Conservation (phyloP, 2,329 filamentous ascomycete genomes). For the Penicillium sumatraense region DNA sequence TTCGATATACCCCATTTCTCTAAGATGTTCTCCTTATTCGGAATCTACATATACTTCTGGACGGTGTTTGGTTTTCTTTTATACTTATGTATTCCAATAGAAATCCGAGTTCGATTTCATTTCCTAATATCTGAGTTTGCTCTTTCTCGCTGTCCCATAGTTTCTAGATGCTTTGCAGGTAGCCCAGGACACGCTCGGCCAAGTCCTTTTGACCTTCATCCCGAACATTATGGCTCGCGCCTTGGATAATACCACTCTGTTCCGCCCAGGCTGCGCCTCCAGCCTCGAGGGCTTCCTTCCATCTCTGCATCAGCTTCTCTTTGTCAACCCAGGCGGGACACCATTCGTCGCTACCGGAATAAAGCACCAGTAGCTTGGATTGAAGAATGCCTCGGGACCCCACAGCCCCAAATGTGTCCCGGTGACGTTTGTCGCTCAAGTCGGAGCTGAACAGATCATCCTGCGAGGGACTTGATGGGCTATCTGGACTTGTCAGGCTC, state of each 20-base stretch:
- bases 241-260: slow-evolving; percentile 53
- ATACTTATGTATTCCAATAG: slow-evolving; percentile 18
- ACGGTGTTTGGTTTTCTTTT: slow-evolving; percentile 24
- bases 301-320: slow-evolving; percentile 46
- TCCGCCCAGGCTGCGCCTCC: slow-evolving; percentile 51
- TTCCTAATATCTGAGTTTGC: neutral
- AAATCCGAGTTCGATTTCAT: slow-evolving; percentile 14
- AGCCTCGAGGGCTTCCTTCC: slow-evolving; percentile 47
- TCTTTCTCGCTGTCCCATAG: slow-evolving; percentile 4
- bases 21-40: slow-evolving; percentile 18
- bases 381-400: slow-evolving; percentile 40
- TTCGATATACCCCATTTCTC: slow-evolving; percentile 30
- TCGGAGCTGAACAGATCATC: slow-evolving; percentile 92
- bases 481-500: slow-evolving; percentile 58
- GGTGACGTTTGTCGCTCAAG: slow-evolving; percentile 62
- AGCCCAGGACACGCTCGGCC: slow-evolving; percentile 39
- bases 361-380: slow-evolving; percentile 48
- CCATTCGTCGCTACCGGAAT: slow-evolving; percentile 53
- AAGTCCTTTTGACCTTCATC: slow-evolving; percentile 53
- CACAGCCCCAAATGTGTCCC: slow-evolving; percentile 66
- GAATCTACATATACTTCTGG: slow-evolving; percentile 20
- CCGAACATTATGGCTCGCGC: slow-evolving; percentile 55
- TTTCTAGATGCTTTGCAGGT: slow-evolving; percentile 34
- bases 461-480: slow-evolving; percentile 64
- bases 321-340: slow-evolving; percentile 52